Conservation (phyloP, 176 grass and related monocot genomes). For the Calamus simplicifolius region DNA sequence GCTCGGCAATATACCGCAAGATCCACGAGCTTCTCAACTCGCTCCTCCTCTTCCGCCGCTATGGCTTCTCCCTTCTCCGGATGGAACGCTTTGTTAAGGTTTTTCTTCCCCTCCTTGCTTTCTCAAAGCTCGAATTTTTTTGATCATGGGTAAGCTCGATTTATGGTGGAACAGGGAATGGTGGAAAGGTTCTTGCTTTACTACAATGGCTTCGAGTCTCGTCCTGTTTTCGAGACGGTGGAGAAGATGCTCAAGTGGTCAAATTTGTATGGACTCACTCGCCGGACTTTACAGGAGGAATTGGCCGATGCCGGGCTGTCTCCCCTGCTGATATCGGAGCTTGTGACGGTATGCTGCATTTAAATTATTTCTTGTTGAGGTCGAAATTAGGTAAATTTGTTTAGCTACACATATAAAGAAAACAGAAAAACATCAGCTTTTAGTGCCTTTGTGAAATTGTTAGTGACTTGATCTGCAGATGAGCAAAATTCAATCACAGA, state of each 20-base stretch:
- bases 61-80: conserved; percentile 55
- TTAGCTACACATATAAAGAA: no score
- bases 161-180: conserved; percentile 38
- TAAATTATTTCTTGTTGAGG: background rate
- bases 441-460: no score
- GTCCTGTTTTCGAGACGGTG: conserved; percentile 58
- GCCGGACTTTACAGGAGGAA: conserved; percentile 62
- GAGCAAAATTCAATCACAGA: no score
- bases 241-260: conserved; percentile 96
- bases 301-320: conserved; percentile 49
- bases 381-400: no score
- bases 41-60: conserved; percentile 45
- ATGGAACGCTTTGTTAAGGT: conserved; percentile 67
- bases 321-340: conserved; percentile 52
- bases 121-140: no score
- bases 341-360: conserved; percentile 51
- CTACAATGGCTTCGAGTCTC: conserved; percentile 50
- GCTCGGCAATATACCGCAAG: conserved; percentile 44
- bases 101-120: no score
- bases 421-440: no score
- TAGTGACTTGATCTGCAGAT: no score
- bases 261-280: conserved; percentile 50
- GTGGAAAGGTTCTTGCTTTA: conserved; percentile 61
- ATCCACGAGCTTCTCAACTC: conserved; percentile 42
- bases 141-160: no score